Percentiles rank a stretch among this genome's conserved stretches.
These are phyloP conservation scores for Nepenthes mirabilis DNA, from an alignment of 148 eudicot species.

Conservation along the genomic window DNA sequence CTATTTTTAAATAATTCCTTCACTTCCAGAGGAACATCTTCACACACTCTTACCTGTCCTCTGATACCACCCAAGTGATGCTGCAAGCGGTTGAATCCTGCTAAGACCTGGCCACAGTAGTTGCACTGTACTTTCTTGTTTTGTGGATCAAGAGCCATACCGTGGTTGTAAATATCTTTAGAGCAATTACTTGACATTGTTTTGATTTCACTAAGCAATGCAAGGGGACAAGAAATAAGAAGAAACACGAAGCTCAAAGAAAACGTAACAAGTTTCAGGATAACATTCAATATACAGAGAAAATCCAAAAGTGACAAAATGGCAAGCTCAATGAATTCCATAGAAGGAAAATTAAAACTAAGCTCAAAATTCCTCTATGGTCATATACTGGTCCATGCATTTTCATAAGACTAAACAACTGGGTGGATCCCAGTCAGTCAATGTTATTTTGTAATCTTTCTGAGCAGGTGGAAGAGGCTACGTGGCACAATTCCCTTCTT, in stretches of 20 bases:
- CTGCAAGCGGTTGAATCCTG: slow-evolving; percentile 35
- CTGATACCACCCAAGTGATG: slow-evolving; percentile 35
- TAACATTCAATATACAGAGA: too few species aligned
- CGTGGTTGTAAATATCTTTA: slow-evolving; percentile 15
- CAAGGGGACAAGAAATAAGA: background rate
- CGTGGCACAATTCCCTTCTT: too few species aligned
- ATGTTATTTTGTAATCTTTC: too few species aligned
- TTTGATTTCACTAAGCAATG: background rate
- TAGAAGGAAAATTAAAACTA: too few species aligned
- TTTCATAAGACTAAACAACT: too few species aligned
- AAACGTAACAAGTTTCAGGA: too few species aligned
- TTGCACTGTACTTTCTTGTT: slow-evolving; percentile 33
- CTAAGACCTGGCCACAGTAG: slow-evolving; percentile 36
- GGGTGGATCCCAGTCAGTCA: too few species aligned
- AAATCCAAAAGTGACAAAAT: too few species aligned
- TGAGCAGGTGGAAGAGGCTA: too few species aligned
- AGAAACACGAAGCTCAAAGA: background rate
- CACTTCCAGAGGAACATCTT: slow-evolving; percentile 20
- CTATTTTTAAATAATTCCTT: slow-evolving; percentile 17
- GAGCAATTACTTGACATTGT: background rate
- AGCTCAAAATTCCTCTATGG: too few species aligned
- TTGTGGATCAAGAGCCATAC: slow-evolving; percentile 23
- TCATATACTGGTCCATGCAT: too few species aligned
- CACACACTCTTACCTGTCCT: slow-evolving; percentile 28
- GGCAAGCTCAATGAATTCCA: too few species aligned